phyloP scores from a whole-genome alignment of 306 rosid species.

The Pyrus betulifolia region DNA sequence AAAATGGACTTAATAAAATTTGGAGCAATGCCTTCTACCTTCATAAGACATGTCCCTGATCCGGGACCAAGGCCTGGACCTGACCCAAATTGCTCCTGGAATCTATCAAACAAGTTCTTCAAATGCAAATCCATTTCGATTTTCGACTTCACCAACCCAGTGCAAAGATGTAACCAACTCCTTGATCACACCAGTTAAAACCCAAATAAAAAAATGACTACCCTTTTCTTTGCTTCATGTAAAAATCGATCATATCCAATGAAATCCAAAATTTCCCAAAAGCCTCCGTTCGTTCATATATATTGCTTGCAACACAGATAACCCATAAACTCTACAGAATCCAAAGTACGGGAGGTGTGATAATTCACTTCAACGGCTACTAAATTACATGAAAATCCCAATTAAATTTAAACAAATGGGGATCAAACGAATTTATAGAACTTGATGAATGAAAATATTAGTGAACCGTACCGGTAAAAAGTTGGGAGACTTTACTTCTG shows the following conservation, averaged over 20 bases:
- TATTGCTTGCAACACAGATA: background rate
- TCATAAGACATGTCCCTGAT: conserved; percentile 65
- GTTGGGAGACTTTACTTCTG: background rate
- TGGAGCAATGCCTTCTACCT: conserved; percentile 50
- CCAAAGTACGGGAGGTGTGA: background rate
- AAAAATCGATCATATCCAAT: background rate
- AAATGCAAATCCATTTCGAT: conserved; percentile 54
- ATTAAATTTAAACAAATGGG: background rate
- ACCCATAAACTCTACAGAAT: background rate
- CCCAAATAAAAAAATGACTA: background rate
- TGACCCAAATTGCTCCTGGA: conserved; percentile 64
- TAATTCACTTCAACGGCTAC: background rate
- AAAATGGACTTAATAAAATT: conserved; percentile 45
- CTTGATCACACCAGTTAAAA: too few relatives aligned
- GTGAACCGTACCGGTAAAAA: conserved; percentile 15
- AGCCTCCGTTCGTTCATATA: background rate
- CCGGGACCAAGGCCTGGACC: conserved; percentile 75
- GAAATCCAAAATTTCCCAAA: background rate
- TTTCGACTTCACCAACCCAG: conserved; percentile 9
- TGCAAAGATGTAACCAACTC: background rate
- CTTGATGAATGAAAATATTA: background rate
- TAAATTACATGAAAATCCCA: background rate
- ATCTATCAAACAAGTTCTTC: conserved; percentile 58
- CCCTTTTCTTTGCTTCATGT: too few relatives aligned
- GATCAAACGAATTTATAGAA: background rate